Evolutionary conservation across 2,329 filamentous ascomycete species (phyloP).

Genomic region (Ceratocystis cubensis): DNA sequence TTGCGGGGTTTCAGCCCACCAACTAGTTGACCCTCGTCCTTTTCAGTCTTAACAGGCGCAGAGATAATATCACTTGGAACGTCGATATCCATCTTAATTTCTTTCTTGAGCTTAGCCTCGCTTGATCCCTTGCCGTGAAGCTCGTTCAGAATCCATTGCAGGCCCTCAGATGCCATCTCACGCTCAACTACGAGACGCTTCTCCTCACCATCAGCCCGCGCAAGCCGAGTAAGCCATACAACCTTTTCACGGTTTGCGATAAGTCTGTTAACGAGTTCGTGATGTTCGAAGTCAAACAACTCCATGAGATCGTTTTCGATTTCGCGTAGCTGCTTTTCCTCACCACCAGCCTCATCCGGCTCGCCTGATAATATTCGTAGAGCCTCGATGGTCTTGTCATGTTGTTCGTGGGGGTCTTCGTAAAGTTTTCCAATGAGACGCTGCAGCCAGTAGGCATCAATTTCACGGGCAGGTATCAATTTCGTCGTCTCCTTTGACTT

Average conservation of each 20-base stretch:
- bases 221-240: conserved; percentile 85
- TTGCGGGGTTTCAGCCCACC: conserved; percentile 78
- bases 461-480: conserved; percentile 68
- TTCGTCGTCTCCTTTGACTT: conserved; percentile 43
- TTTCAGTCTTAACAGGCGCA: conserved; percentile 39
- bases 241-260: conserved; percentile 89
- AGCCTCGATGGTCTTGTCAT: conserved; percentile 79
- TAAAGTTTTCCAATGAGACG: conserved; percentile 82
- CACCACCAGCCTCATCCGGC: conserved; percentile 55
- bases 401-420: conserved; percentile 80
- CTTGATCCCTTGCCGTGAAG: conserved; percentile 59
- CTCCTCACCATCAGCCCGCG: conserved; percentile 66
- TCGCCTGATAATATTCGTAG: conserved; percentile 70
- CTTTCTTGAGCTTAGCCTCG: conserved; percentile 52
- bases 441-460: conserved; percentile 96
- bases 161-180: conserved; percentile 81
- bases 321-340: conserved; percentile 76
- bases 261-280: conserved; percentile 80
- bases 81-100: conserved; percentile 94
- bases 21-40: conserved; percentile 54
- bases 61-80: conserved; percentile 44
- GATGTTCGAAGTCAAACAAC: conserved; percentile 92
- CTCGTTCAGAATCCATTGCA: conserved; percentile 78
- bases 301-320: conserved; percentile 99
- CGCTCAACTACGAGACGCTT: conserved; percentile 67